Base-by-base conservation (phyloP, 2,329 filamentous ascomycete genomes). In the Fusarium sp. region DNA sequence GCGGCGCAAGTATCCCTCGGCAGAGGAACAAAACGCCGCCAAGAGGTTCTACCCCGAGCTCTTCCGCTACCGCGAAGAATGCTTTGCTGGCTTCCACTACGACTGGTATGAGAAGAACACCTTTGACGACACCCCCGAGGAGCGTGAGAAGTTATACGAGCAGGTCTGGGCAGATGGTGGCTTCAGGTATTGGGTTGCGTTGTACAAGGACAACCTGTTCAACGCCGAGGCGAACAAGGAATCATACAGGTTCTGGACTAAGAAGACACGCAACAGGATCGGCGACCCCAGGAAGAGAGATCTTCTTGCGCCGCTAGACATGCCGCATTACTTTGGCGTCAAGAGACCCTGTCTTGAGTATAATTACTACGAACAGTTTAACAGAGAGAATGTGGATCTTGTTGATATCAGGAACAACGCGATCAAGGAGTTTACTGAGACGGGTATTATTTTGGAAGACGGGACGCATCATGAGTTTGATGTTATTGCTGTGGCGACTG, bases 21-120 rank as follows among this genome's bases (percentile, higher is more conserved):
- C 52, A 2, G 71, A 76, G 6, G 77, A 77, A 7, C 77, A 91
- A 72, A 79, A 87, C 25, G 73, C 74, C 3, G 75, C 72, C 24
- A 86, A 86, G 70, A 70, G 67, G 10, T 78, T 76, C 38, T 88
- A 88, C 52, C 81, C 79, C 0, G 79, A 85, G 53, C 79, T 91
- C 4, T 91, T 88, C 75, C 79, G 79, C 29, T 77, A 81, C 34
- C 85, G 88, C 4, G 81, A 85, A 71, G 85, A 77, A 22, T 87
- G 78, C 34, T 90, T 89, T 71, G 85, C 83, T 2, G 89, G 90
- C 1, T 90, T 92, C 75, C 77, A 83, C 6, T 91, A 88, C 66
- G 86, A 87, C 69, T 87, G 83, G 71, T 70, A 80, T 8, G 81
- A 89, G 72, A 85, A 84, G 62, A 84, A 85, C 44, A 89, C 88